Evolutionary conservation across 192 early-diverging fungal species (phyloP), one percentile per base, ranked within the genome.

Genomic region (Chytriomyces sp.): DNA sequence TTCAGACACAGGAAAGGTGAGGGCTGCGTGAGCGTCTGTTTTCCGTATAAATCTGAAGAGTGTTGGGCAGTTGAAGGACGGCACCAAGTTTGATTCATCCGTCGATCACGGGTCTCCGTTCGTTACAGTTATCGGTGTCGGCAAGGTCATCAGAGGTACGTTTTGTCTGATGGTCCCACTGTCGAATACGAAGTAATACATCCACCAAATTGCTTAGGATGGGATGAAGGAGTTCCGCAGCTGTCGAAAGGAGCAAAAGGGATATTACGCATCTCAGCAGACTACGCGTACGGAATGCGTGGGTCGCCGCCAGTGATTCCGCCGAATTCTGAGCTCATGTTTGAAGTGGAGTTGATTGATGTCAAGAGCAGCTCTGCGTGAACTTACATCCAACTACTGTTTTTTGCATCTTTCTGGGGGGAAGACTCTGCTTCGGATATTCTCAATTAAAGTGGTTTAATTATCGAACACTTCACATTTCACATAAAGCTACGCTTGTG

Each of bases 161-260:
- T 57, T 57, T 57, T 13, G 53, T n/a, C 20, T 35, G 35, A 4
- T 2, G 35, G 35, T 35, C 35, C 28, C 35, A 3, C 4, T 35
- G 35, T 35, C 35, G 35, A 35, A 35, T 2, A 35, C 35, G 35
- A 35, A 35, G 35, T 35, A 2, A 35, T 35, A 35, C 2, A 35
- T 35, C 28, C 28, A 2, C 28, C 28, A 35, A 35, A 2, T 35
- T 35, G 1, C 35, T 35, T 1, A 57, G 80, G 82, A 10, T 93
- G 93, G 93, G 91, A 91, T 79, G 86, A 91, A 88, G 96, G 94
- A 82, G 95, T 99, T 61, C 94, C 94, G 20, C 85, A 95, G 83
- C 90, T 99, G 91, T 94, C 92, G 65, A 77, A 96, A 35, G 96
- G 96, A 78, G 90, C 97, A 87, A 86, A 87, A 74, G 94, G 95